Base-by-base conservation (phyloP, 225 moss, liverwort and hornwort genomes). In the Neckera pumila region DNA sequence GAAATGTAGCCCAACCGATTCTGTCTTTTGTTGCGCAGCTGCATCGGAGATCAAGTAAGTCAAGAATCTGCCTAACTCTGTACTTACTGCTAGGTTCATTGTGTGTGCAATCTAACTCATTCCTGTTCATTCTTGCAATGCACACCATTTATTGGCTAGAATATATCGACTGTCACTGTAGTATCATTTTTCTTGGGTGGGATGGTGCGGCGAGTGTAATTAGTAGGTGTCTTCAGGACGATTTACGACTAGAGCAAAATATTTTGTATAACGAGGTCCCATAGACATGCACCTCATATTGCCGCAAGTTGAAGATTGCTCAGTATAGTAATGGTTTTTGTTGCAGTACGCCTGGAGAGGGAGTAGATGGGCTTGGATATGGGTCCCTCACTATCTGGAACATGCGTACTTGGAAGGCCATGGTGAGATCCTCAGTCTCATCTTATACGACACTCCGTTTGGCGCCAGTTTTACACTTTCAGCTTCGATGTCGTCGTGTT, bases 331-430 rank as follows among this genome's bases (percentile, higher is more conserved):
- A 22, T 84, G 86, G 2, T 81, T 79, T 73, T 38, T 74, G 59
- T 86, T 90, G 76, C 93, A 97, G 95, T 88, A 72, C 80, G 47
- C 88, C 72, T 85, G 87, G 62, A 49, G 93, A 96, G 85, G 95
- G 95, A 87, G 87, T 89, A 49, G 87, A 91, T 82, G 93, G 92
- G 43, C 80, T 98, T 85, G 97, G 96, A n/a, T 96, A 96, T 89
- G 97, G 97, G 69, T 95, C 97, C 27, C 89, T 98, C 82, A 96
- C 94, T 86, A 94, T 98, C 83, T 98, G 97, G 97, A 98, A 98
- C 85, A 98, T 98, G 97, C 94, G 94, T 80, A 94, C 93, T 53
- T 98, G 96, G 96, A 96, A 98, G 92, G 90, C 93, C 76, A 92
- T 79, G 95, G 97, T 96, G 72, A 91, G 93, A 88, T 71, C 58